Base-by-base conservation (phyloP, 495 filamentous ascomycete genomes). In the Lasiosphaeria hispida region DNA sequence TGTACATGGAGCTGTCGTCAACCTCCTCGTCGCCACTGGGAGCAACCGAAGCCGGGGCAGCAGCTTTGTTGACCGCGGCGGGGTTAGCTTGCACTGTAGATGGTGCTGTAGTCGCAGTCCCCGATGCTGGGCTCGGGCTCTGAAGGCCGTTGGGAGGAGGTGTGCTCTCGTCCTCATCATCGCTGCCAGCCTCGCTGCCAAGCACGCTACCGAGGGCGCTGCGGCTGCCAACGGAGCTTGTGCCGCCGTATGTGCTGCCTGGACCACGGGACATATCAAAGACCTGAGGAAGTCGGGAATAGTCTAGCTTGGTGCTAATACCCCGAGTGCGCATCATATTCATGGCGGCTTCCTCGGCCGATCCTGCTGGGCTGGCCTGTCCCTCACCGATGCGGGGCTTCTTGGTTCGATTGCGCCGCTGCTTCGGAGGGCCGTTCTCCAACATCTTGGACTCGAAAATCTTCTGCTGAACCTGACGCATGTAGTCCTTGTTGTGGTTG, bases 401-500 rank as follows among this genome's bases (percentile, higher is more conserved):
- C 64, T 79, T 81, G 58, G 75, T 70, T 13, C 75, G 72, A 36
- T 75, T 77, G 38, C 81, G 77, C 48, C 64, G 77, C 33, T 69
- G 70, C 60, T 83, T 82, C 6, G 75, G 69, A 36, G 80, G 77
- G 18, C 68, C 75, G 53, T 80, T 80, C 34, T 79, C 78, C 4
- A 81, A 77, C 54, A 91, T 71, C 53, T 86, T 83, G 53, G 83
- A 77, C 35, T 86, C 81, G 37, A 91, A 82, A 4, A 81, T 77
- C 70, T 91, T 93, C 47, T 85, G 83, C 68, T 96, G 90, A 69
- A 92, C 83, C 18, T 83, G 80, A 5, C 92, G 87, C 38, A 98
- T 78, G 73, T 89, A 98, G 52, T 93, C 89, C 64, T 90, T 88
- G 72, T 97, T 97, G 62, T 90, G 84, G 58, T 92, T 88, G n/a